Percentiles rank a stretch among this genome's conserved stretches.
Conservation (phyloP, 1,284 basidiomycete genomes). For the Vanrija humicola region DNA sequence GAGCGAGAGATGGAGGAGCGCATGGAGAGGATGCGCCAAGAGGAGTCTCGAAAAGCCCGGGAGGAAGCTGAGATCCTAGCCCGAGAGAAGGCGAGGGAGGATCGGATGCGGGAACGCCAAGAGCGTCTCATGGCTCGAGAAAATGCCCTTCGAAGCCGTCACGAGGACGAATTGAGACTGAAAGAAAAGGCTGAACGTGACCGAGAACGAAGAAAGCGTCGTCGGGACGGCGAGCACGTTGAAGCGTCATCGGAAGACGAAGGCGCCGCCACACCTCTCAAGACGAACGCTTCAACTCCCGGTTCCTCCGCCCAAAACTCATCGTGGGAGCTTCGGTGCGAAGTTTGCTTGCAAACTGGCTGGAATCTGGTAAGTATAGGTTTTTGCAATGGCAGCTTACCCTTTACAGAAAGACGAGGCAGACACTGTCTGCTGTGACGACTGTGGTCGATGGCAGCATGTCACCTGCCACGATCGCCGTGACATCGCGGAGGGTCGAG, state of each 20-base stretch:
- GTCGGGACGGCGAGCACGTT: constrained; percentile 32
- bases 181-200: constrained; percentile 42
- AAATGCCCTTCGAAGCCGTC: constrained; percentile 36
- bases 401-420: constrained; percentile 33
- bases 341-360: constrained; percentile 51
- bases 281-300: not conserved
- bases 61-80: constrained; percentile 41
- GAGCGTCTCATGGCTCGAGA: constrained; percentile 49
- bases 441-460: constrained; percentile 54
- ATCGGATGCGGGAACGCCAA: constrained; percentile 49
- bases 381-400: not conserved
- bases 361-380: constrained; percentile 48
- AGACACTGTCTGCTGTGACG: constrained; percentile 54
- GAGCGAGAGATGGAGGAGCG: constrained; percentile 50
- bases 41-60: constrained; percentile 34
- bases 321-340: constrained; percentile 53
- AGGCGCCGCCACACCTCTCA: not conserved
- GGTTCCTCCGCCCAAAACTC: not conserved
- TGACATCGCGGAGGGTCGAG: constrained; percentile 33
- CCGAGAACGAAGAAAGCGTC: constrained; percentile 37
- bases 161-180: constrained; percentile 39
- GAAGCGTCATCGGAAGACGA: constrained; percentile 13
- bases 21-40: constrained; percentile 47
- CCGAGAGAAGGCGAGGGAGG: constrained; percentile 49
- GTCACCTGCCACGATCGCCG: constrained; percentile 44